A percentile compares a stretch with the other conserved stretches of the same genome.
Conservation (phyloP, 2,329 filamentous ascomycete species). For the Chaetomiaceae sp. region DNA sequence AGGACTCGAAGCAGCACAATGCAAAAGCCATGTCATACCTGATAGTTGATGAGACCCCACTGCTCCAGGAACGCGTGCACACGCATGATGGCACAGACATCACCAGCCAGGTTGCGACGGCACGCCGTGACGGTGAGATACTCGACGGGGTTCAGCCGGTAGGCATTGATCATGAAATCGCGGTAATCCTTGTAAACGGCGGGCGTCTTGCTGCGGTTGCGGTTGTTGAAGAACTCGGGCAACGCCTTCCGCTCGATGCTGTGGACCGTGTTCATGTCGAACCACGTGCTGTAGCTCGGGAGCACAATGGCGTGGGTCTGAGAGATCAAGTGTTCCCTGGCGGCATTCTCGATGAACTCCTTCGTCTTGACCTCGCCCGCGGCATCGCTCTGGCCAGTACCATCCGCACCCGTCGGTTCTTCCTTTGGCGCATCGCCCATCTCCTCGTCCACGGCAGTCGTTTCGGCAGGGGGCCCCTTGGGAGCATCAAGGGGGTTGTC, state of each 20-base stretch:
- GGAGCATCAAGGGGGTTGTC: slow-evolving; percentile 69
- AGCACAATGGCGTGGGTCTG: slow-evolving; percentile 96
- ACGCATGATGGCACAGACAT: slow-evolving; percentile 98
- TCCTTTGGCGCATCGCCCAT: slow-evolving; percentile 64
- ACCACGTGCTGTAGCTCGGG: slow-evolving; percentile 97
- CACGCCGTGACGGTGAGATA: slow-evolving; percentile 97
- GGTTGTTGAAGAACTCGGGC: slow-evolving; percentile 96
- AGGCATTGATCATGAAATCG: slow-evolving; percentile 99
- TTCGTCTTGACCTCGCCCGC: slow-evolving; percentile 64
- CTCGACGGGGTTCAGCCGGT: slow-evolving; percentile 89
- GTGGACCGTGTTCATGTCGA: slow-evolving; percentile 93
- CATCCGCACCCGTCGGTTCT: slow-evolving; percentile 39
- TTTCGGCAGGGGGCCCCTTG: slow-evolving; percentile 58
- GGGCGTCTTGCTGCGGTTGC: slow-evolving; percentile 96
- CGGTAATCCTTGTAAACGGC: slow-evolving; percentile 98
- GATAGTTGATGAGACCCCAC: slow-evolving; percentile 98
- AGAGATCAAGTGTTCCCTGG: slow-evolving; percentile 83
- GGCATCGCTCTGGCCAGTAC: slow-evolving; percentile 37
- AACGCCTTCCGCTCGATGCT: slow-evolving; percentile 89
- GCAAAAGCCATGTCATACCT: slow-evolving; percentile 52
- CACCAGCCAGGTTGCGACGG: slow-evolving; percentile 87
- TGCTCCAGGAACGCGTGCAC: slow-evolving; percentile 97
- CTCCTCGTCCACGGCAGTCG: slow-evolving; percentile 68
- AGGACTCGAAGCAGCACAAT: background rate
- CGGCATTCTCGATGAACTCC: slow-evolving; percentile 74